Conservation (phyloP, 306 rosid genomes). For the Castanea sativa region DNA sequence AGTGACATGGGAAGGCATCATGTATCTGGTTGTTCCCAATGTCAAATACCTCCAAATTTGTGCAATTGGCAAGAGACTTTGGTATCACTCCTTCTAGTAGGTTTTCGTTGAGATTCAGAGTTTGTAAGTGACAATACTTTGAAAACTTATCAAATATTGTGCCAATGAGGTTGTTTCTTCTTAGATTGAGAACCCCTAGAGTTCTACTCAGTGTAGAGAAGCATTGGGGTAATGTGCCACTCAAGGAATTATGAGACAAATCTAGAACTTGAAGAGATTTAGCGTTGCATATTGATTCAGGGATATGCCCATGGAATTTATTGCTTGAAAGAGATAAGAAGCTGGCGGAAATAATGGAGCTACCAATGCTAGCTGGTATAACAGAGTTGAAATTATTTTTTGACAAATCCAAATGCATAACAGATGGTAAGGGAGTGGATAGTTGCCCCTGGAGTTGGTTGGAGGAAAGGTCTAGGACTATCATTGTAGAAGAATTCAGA, state of each 20-base stretch:
- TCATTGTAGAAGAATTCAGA: neutral
- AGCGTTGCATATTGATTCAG: slow-evolving; percentile 32
- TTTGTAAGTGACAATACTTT: slow-evolving; percentile 20
- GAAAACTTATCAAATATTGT: neutral
- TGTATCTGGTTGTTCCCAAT: slow-evolving; percentile 29
- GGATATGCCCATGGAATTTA: neutral
- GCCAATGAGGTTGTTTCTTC: neutral
- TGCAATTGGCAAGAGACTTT: slow-evolving; percentile 24
- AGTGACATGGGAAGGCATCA: slow-evolving; percentile 4
- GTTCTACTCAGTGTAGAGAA: neutral
- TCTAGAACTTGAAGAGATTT: slow-evolving; percentile 24
- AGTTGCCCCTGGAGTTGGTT: neutral
- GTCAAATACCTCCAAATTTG: slow-evolving; percentile 24
- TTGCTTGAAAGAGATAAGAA: slow-evolving; percentile 45
- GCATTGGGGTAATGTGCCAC: slow-evolving; percentile 27
- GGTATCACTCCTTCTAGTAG: slow-evolving; percentile 23
- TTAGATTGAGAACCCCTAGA: slow-evolving; percentile 28
- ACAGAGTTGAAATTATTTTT: slow-evolving; percentile 16
- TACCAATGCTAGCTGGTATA: slow-evolving; percentile 2
- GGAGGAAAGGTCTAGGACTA: slow-evolving; percentile 28
- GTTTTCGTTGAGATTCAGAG: slow-evolving; percentile 29
- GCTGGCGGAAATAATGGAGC: accelerated
- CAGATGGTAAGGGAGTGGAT: neutral
- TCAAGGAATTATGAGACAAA: slow-evolving; percentile 28
- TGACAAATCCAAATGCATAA: slow-evolving; percentile 20